Evolutionary conservation across 495 filamentous ascomycete species (phyloP), one percentile per base, ranked within the genome.

Genomic region (Xylaria sp.): DNA sequence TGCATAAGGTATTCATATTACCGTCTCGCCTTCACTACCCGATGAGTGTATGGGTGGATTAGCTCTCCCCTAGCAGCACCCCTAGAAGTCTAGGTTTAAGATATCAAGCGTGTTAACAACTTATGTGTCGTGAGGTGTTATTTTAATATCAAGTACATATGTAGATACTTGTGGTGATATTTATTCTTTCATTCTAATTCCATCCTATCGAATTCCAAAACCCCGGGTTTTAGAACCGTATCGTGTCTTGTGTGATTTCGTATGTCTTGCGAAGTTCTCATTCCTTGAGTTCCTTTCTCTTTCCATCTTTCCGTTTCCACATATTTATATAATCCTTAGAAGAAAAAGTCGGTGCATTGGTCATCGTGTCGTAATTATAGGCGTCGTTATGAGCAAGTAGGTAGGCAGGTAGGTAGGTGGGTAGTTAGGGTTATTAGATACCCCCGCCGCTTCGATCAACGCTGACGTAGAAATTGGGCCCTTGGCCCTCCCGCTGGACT

Each of bases 401-500:
- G 29, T 26, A 44, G 21, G 11, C 44, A 26, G 59, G 11, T 41
- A 37, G 33, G 33, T 37, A 31, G 37, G 37, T 26, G 1, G 40
- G 19, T 43, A 33, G 12, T 2, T 64, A 9, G 40, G 40, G 48
- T 21, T 41, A 48, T 74, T 48, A 85, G 68, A 85, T 78, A 0
- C 83, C 83, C 5, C 83, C 83, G 19, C 83, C 83, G 69, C 83
- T 85, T 40, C 83, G 79, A n/a, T 85, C 83, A 58, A 85, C 83
- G 69, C 78, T 82, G 40, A 85, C 83, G 69, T 85, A 83, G 41
- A 80, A 71, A 40, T 77, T 79, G 29, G 72, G 67, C 72, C 77
- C 78, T 78, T 79, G 50, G 6, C 69, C 61, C 35, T 70, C 31
- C 35, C 68, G 68, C 63, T 84, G 82, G 40, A 77, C 76, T 9